A percentile compares a stretch with the other conserved stretches of the same genome.
Evolutionary conservation across 192 early-diverging fungal genomes (phyloP).

Genomic region (Pilaira anomala): DNA sequence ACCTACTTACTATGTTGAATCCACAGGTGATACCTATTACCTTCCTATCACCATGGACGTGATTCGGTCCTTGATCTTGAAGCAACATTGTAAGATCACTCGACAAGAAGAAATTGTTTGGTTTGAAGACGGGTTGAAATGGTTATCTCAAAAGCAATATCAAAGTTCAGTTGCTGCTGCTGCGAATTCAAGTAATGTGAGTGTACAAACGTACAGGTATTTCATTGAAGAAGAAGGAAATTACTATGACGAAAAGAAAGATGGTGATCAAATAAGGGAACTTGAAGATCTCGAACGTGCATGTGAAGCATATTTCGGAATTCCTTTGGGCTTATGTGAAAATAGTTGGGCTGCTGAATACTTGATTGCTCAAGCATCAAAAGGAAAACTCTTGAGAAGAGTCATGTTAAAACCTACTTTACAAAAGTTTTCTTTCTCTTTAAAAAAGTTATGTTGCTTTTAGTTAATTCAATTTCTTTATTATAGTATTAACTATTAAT

Average conservation of each 20-base stretch:
- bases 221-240: too few species aligned
- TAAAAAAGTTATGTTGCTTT: slow-evolving; percentile 3
- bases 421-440: neutral
- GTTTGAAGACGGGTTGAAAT: slow-evolving; percentile 10
- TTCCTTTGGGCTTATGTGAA: slow-evolving; percentile 14
- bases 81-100: slow-evolving; percentile 1
- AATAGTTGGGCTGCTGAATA: slow-evolving; percentile 2
- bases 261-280: neutral
- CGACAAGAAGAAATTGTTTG: neutral
- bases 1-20: neutral
- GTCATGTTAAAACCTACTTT: neutral
- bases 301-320: slow-evolving; percentile 15
- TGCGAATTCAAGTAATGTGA: neutral
- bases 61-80: neutral
- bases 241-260: too few species aligned
- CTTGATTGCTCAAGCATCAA: neutral
- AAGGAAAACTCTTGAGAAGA: neutral
- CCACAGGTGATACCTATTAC: neutral
- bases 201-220: too few species aligned
- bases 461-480: too few species aligned
- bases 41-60: neutral
- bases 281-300: slow-evolving; percentile 8
- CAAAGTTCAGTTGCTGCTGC: too few species aligned
- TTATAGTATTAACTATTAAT: too few species aligned
- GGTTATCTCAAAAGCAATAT: slow-evolving; percentile 12